phyloP scores from a whole-genome alignment of 2,329 filamentous ascomycete species.

The Catunica adiposa region DNA sequence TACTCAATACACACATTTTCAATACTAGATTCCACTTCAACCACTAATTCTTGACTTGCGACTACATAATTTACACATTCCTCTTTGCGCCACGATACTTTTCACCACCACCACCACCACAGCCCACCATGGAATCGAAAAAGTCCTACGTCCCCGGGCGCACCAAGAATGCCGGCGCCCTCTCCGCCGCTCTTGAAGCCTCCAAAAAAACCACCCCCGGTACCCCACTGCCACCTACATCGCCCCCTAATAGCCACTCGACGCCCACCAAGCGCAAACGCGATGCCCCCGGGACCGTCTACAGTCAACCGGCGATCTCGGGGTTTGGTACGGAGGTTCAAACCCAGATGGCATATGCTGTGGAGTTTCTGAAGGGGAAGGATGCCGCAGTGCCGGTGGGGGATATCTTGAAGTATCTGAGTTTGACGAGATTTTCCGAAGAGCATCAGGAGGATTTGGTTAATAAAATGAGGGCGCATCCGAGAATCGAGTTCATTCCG shows the following conservation, averaged over 20 bases:
- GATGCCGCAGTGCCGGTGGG: constrained; percentile 53
- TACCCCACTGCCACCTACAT: constrained; percentile 34
- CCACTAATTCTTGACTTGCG: background rate
- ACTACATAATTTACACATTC: no score
- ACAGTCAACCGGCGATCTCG: constrained; percentile 61
- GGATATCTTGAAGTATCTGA: constrained; percentile 68
- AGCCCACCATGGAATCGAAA: background rate
- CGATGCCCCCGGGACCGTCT: constrained; percentile 39
- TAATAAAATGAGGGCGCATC: constrained; percentile 49
- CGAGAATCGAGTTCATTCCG: constrained; percentile 40
- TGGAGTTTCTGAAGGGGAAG: constrained; percentile 63
- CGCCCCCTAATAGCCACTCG: constrained; percentile 37
- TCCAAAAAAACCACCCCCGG: constrained; percentile 35
- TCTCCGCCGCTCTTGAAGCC: constrained; percentile 24
- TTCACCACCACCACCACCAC: background rate
- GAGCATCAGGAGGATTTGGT: constrained; percentile 47
- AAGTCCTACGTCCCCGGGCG: constrained; percentile 8
- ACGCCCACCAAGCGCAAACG: constrained; percentile 50
- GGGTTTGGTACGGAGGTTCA: constrained; percentile 65
- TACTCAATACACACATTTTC: background rate
- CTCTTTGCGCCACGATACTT: background rate
- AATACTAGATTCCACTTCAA: background rate
- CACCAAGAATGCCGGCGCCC: constrained; percentile 2
- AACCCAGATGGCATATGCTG: constrained; percentile 75
- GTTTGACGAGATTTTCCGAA: constrained; percentile 45